Percentiles rank a stretch among this genome's conserved stretches.
Evolutionary conservation across 2,329 filamentous ascomycete species (phyloP).

Genomic region (Ceratocystis destructans): DNA sequence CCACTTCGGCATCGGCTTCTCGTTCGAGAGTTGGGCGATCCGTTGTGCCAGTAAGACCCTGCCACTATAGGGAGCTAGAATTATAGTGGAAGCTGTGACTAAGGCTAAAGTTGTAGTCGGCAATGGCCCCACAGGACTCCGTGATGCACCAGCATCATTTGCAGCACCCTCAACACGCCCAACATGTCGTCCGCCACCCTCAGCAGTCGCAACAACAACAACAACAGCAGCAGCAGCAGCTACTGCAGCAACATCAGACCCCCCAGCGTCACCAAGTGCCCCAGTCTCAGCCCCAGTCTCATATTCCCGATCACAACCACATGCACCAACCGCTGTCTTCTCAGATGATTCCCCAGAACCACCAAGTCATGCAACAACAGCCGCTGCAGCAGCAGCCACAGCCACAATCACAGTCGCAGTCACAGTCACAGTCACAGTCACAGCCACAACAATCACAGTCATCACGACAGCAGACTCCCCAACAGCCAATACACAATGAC

Average conservation of each 20-base stretch:
- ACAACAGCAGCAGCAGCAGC: constrained; percentile 13
- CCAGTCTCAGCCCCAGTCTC: constrained; percentile 8
- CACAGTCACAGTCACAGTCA: background rate
- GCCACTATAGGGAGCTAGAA: background rate
- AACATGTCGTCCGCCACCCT: constrained; percentile 14
- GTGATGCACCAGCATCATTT: constrained; percentile 23
- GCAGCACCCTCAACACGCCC: constrained; percentile 19
- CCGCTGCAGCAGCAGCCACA: constrained; percentile 5
- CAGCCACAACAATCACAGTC: background rate
- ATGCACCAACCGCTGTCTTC: constrained; percentile 8
- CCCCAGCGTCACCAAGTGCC: constrained; percentile 20
- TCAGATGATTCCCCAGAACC: constrained; percentile 4
- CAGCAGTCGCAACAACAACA: constrained; percentile 17
- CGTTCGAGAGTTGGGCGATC: background rate
- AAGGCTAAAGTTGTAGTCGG: background rate
- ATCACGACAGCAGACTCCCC: constrained; percentile 10
- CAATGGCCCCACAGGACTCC: constrained; percentile 9
- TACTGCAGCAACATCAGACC: constrained; percentile 21
- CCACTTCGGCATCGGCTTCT: background rate
- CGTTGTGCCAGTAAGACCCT: constrained; percentile 8
- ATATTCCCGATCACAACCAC: background rate
- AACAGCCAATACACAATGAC: constrained; percentile 7
- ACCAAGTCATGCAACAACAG: constrained; percentile 4
- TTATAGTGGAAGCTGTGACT: background rate
- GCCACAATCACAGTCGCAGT: background rate